Conservation (phyloP, 2,329 filamentous ascomycete genomes). For the Talaromyces amestolkiae region DNA sequence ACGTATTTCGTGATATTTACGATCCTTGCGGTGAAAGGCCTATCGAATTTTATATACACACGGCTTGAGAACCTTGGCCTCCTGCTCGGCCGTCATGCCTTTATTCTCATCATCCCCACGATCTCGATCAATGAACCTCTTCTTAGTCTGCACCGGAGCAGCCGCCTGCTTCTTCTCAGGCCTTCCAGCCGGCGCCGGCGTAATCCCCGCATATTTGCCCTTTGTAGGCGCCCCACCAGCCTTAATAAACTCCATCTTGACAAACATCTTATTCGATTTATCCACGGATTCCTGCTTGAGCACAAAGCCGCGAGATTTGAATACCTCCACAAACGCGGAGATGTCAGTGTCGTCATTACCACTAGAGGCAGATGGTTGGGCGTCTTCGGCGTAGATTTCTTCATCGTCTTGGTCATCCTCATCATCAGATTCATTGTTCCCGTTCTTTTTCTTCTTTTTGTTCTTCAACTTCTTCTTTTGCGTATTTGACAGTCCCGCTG, state of each 20-base stretch:
- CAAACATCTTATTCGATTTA: slow-evolving; percentile 95
- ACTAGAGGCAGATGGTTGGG: slow-evolving; percentile 45
- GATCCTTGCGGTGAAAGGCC: slow-evolving; percentile 1
- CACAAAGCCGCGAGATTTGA: slow-evolving; percentile 79
- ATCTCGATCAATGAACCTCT: slow-evolving; percentile 61
- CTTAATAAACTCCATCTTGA: slow-evolving; percentile 93
- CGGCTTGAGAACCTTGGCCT: slow-evolving; percentile 78
- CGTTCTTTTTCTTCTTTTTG: slow-evolving; percentile 45
- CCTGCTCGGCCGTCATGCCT: slow-evolving; percentile 57
- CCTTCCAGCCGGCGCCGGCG: slow-evolving; percentile 15
- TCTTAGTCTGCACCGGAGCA: slow-evolving; percentile 40
- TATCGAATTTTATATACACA: slow-evolving; percentile 92
- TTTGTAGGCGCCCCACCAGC: slow-evolving; percentile 64
- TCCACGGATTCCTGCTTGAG: slow-evolving; percentile 73
- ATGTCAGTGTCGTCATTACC: slow-evolving; percentile 77
- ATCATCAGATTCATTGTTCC: slow-evolving; percentile 40
- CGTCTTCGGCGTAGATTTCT: slow-evolving; percentile 51
- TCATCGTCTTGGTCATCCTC: slow-evolving; percentile 48
- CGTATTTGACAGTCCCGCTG: slow-evolving; percentile 38
- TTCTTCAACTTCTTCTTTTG: slow-evolving; percentile 47
- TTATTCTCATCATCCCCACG: slow-evolving; percentile 46
- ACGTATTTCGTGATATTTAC: background rate
- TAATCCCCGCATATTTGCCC: slow-evolving; percentile 63
- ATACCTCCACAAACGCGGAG: slow-evolving; percentile 77
- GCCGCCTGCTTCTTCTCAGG: slow-evolving; percentile 5